Evolutionary conservation across 1,284 basidiomycete genomes (phyloP).

Genomic region (Baeospora myosura): DNA sequence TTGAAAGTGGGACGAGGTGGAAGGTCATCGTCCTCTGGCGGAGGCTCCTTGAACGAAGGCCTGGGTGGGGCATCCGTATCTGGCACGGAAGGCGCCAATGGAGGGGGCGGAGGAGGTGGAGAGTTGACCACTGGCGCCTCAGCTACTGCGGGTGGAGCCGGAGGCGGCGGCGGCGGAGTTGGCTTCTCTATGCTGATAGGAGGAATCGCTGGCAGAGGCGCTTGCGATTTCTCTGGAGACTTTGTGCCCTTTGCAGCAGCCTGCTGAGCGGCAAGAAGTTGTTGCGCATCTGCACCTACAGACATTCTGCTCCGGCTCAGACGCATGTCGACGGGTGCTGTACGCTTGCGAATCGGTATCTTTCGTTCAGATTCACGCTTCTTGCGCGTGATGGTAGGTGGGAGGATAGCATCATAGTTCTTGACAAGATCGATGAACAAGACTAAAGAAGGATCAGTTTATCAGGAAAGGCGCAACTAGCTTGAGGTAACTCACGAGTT

Average conservation of each 20-base stretch:
- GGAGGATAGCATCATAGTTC: slow-evolving; percentile 71
- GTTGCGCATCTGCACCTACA: slow-evolving; percentile 66
- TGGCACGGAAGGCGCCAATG: slow-evolving; percentile 9
- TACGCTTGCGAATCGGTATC: slow-evolving; percentile 78
- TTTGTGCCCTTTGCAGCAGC: slow-evolving; percentile 26
- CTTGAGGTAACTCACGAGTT: slow-evolving; percentile 40
- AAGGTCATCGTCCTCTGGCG: slow-evolving; percentile 33
- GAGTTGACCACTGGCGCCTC: slow-evolving; percentile 14
- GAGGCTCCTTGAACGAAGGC: slow-evolving; percentile 21
- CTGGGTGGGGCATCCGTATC: slow-evolving; percentile 7
- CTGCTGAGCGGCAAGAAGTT: slow-evolving; percentile 69
- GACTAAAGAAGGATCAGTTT: slow-evolving; percentile 33
- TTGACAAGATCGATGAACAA: slow-evolving; percentile 81
- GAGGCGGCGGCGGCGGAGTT: slow-evolving; percentile 18
- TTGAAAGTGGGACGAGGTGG: slow-evolving; percentile 47
- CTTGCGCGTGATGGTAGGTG: slow-evolving; percentile 76
- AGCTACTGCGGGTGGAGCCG: slow-evolving; percentile 16
- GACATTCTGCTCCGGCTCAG: slow-evolving; percentile 68
- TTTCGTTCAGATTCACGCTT: slow-evolving; percentile 79
- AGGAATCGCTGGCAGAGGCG: slow-evolving; percentile 19
- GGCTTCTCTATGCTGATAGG: slow-evolving; percentile 11
- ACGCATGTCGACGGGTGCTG: slow-evolving; percentile 84
- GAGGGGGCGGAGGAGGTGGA: slow-evolving; percentile 27
- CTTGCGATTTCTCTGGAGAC: slow-evolving; percentile 31
- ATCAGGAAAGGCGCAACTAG: background rate